phyloP scores from a whole-genome alignment of 1,284 basidiomycete genomes.

The Boletellus sp. region DNA sequence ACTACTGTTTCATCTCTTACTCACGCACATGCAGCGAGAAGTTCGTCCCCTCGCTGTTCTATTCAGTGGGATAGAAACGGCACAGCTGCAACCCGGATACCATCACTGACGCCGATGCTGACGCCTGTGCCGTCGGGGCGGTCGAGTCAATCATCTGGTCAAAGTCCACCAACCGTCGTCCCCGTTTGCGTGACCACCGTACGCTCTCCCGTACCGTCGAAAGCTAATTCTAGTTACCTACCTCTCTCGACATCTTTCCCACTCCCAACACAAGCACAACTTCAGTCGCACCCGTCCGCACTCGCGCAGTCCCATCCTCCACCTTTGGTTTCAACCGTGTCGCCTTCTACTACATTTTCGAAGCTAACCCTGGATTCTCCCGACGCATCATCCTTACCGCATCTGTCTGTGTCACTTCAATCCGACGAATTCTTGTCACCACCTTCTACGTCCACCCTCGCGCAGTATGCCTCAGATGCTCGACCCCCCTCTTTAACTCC shows the following conservation, averaged over 20 bases:
- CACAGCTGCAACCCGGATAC: slow-evolving; percentile 8
- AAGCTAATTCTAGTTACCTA: neutral
- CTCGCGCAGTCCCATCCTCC: neutral
- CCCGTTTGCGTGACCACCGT: neutral
- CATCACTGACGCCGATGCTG: slow-evolving; percentile 5
- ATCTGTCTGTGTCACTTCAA: slow-evolving; percentile 7
- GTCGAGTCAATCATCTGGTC: slow-evolving; percentile 8
- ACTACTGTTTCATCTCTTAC: slow-evolving; percentile 34
- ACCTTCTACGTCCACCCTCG: neutral
- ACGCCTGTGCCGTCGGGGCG: slow-evolving; percentile 2
- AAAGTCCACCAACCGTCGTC: neutral
- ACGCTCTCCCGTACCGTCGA: slow-evolving; percentile 1
- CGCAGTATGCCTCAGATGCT: slow-evolving; percentile 5
- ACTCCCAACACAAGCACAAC: slow-evolving; percentile 1
- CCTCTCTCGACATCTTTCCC: slow-evolving; percentile 9
- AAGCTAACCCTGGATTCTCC: slow-evolving; percentile 37
- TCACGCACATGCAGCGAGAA: slow-evolving; percentile 16
- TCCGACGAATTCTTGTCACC: slow-evolving; percentile 4
- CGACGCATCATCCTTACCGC: slow-evolving; percentile 11
- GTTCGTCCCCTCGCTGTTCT: slow-evolving; percentile 17
- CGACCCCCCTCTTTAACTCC: slow-evolving; percentile 11
- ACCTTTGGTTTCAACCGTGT: slow-evolving; percentile 18
- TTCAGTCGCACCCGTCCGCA: slow-evolving; percentile 1
- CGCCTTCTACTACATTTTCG: slow-evolving; percentile 39
- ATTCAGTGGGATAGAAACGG: slow-evolving; percentile 17